Percentiles rank a stretch among this genome's conserved stretches.
These are phyloP conservation scores for Lepidium sativum DNA, from an alignment of 345 rosid species.

Conservation along the genomic window DNA sequence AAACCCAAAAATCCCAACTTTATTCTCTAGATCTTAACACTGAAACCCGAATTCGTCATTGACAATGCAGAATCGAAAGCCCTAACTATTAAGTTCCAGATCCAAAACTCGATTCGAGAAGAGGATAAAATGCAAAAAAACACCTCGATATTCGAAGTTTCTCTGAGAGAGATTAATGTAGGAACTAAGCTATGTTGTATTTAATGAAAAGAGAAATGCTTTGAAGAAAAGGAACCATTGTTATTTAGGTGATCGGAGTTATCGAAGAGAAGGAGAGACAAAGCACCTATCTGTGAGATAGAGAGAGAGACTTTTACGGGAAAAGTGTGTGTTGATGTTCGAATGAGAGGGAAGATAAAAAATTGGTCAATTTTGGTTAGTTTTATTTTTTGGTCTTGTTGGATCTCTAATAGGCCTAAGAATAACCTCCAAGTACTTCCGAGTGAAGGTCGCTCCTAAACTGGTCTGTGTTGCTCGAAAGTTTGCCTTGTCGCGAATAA, in stretches of 20 bases:
- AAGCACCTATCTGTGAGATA: conserved; percentile 26
- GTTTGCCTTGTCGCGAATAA: no score
- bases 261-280: conserved; percentile 32
- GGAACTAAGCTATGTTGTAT: neutral
- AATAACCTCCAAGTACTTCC: no score
- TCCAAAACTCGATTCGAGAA: conserved; percentile 12
- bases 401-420: no score
- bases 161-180: neutral
- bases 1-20: conserved; percentile 8
- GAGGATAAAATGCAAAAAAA: neutral
- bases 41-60: neutral
- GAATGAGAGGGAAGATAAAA: conserved; percentile 30
- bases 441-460: no score
- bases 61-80: conserved; percentile 6
- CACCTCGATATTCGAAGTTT: conserved; percentile 7
- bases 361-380: no score
- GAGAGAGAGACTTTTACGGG: no score
- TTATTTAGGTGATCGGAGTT: conserved; percentile 22
- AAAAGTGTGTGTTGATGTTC: no score
- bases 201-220: conserved; percentile 8
- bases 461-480: no score
- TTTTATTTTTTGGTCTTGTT: no score
- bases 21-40: neutral
- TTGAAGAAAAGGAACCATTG: conserved; percentile 15
- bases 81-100: conserved; percentile 14